Conservation (phyloP, 352 stramenopile genomes). For the Pythium sp. region DNA sequence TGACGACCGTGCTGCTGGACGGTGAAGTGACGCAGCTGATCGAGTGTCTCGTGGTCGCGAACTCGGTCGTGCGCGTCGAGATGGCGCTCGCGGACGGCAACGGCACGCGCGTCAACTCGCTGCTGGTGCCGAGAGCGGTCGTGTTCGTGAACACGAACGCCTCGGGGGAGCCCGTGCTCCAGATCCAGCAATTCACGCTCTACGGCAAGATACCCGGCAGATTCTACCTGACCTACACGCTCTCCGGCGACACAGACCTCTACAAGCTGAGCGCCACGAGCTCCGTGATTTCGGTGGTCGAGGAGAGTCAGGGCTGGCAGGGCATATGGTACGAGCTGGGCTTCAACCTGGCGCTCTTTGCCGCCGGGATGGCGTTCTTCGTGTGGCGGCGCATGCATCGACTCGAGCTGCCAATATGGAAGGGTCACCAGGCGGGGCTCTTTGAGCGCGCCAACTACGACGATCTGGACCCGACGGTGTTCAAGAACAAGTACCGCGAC, state of each 20-base stretch:
- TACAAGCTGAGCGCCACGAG: slow-evolving; percentile 49
- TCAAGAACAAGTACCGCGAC: slow-evolving; percentile 46
- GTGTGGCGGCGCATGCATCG: slow-evolving; percentile 51
- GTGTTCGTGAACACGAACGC: slow-evolving; percentile 35
- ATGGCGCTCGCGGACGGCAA: slow-evolving; percentile 44
- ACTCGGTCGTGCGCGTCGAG: slow-evolving; percentile 41
- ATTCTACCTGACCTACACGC: slow-evolving; percentile 59
- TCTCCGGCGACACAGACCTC: slow-evolving; percentile 30
- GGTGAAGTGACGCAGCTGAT: slow-evolving; percentile 38
- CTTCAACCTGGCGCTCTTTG: slow-evolving; percentile 64
- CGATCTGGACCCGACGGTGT: slow-evolving; percentile 34
- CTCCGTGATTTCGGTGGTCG: slow-evolving; percentile 54
- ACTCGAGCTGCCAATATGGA: slow-evolving; percentile 61
- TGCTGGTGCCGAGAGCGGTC: slow-evolving; percentile 37
- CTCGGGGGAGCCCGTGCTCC: slow-evolving; percentile 10
- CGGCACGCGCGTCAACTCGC: slow-evolving; percentile 23
- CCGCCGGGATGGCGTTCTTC: slow-evolving; percentile 53
- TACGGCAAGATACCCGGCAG: slow-evolving; percentile 33
- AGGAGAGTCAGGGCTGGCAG: slow-evolving; percentile 50
- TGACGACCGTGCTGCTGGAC: slow-evolving; percentile 45
- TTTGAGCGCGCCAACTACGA: slow-evolving; percentile 81
- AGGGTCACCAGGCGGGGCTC: slow-evolving; percentile 48
- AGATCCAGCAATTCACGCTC: slow-evolving; percentile 43
- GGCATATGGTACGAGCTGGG: slow-evolving; percentile 66
- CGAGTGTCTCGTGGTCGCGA: slow-evolving; percentile 37